These are phyloP conservation scores for Vanrija humicola DNA, from an alignment of 1,284 basidiomycete species.

Conservation along the genomic window DNA sequence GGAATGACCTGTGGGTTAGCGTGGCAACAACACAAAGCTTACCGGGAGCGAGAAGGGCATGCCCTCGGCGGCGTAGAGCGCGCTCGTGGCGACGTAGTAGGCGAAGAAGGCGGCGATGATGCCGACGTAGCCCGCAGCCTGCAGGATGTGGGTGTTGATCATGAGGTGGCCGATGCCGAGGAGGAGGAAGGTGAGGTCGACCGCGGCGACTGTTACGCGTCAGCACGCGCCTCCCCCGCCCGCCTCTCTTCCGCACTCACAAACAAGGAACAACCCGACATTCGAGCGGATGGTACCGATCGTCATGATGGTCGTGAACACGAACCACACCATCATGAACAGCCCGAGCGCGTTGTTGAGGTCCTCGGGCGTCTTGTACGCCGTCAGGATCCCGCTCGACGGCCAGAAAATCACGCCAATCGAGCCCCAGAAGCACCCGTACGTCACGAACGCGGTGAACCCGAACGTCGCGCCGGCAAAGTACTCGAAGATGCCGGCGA, in stretches of 20 bases:
- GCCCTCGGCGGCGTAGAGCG: conserved; percentile 3
- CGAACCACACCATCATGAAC: conserved; percentile 26
- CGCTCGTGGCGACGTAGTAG: conserved; percentile 13
- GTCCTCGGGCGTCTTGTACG: background rate
- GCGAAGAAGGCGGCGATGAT: conserved; percentile 31
- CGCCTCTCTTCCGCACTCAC: background rate
- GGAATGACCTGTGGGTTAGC: too few species aligned
- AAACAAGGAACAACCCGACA: conserved; percentile 60
- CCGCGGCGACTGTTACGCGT: conserved; percentile 57
- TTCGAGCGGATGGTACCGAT: conserved; percentile 62
- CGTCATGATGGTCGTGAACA: conserved; percentile 16
- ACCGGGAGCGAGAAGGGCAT: conserved; percentile 10
- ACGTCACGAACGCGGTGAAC: conserved; percentile 13
- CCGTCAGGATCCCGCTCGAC: background rate
- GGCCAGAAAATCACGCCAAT: background rate
- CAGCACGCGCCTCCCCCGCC: too few species aligned
- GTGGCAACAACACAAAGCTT: background rate
- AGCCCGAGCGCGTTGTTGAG: conserved; percentile 45
- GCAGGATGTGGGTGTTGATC: conserved; percentile 29
- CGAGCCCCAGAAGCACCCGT: background rate
- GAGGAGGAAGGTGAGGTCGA: conserved; percentile 53
- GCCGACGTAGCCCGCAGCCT: conserved; percentile 61
- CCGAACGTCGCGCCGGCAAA: conserved; percentile 59
- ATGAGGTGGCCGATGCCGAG: conserved; percentile 26
- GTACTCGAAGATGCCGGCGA: conserved; percentile 54